Conservation (phyloP, 768 basidiomycete genomes). For the Lactarius indigo region DNA sequence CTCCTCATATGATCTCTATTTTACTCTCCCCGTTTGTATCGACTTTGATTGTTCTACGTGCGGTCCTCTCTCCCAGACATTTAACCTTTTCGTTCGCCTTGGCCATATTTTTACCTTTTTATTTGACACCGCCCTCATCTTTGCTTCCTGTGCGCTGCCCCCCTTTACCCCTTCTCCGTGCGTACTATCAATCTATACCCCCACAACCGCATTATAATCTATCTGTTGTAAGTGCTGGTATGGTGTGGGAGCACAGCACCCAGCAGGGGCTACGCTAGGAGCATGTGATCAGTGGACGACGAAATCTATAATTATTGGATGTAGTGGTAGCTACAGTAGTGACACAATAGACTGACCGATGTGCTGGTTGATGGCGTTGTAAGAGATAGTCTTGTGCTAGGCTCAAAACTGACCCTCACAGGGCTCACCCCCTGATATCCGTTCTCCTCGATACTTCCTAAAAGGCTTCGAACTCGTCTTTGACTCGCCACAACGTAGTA, state of each 20-base stretch:
- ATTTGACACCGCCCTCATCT: background rate
- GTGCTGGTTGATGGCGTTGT: background rate
- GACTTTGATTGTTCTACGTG: conserved; percentile 6
- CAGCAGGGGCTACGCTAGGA: conserved; percentile 11
- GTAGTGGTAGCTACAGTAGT: conserved; percentile 2
- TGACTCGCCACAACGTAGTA: background rate
- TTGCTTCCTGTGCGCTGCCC: conserved; percentile 12
- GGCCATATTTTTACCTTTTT: background rate
- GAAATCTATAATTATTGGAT: conserved; percentile 12
- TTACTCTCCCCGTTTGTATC: background rate
- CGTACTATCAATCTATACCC: conserved; percentile 13
- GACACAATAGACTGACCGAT: background rate
- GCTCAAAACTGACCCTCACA: too few relatives aligned
- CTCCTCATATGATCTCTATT: conserved; percentile 1
- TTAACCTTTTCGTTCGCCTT: background rate
- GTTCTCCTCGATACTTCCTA: too few relatives aligned
- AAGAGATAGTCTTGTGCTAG: background rate
- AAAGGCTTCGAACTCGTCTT: too few relatives aligned
- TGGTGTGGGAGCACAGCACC: conserved; percentile 6
- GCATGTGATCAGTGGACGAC: conserved; percentile 17
- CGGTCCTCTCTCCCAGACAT: background rate
- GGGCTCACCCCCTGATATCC: too few relatives aligned
- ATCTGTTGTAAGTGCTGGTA: conserved; percentile 19
- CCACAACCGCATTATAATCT: conserved; percentile 21
- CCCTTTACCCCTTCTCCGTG: background rate